Evolutionary conservation across 2,329 filamentous ascomycete species (phyloP), one percentile per base, ranked within the genome.

Genomic region (Xylariaceae sp.): DNA sequence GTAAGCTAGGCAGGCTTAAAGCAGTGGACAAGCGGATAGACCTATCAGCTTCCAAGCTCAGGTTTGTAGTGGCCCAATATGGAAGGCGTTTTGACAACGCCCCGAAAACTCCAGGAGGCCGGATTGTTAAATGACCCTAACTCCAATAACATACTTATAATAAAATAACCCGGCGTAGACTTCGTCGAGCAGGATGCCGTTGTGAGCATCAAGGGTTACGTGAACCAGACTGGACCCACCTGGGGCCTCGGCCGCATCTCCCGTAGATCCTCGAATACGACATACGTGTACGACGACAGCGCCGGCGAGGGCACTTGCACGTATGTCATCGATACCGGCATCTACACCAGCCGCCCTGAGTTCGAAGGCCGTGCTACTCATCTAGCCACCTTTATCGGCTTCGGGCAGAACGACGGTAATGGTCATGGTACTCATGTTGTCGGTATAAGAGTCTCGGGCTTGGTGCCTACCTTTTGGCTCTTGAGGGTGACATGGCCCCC

Each of bases 321-420:
- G n/a, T 79, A 78, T 58, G 59, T 79, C 32, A 70, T 79, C 49
- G 77, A 80, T 61, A 76, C 75, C 2, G 77, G 77, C 40, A 74
- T 80, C 44, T 64, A 67, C 26, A 71, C 70, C 20, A 45, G 65
- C 19, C 76, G 78, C 62, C 54, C 40, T 16, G 60, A 67, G n/a
- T 69, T 69, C 40, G 60, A 53, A 1, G 65, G 65, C 9, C 65
- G 68, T 32, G 70, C 68, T 12, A 56, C 48, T 19, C 67, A 57
- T 41, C 32, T 41, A 2, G 37, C 44, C 3, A 57, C 59, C 7
- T 57, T 48, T 16, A 20, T 50, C 44, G 64, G 64, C 10, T 57
- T 59, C 29, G 56, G 59, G 10, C 64, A 71, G 37, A 68, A 64
- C 45, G 63, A 67, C 44, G 54, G 61, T 32, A 68, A 70, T 51